Conservation (phyloP, 1,284 basidiomycete species). For the Puccinia brachypodii region DNA sequence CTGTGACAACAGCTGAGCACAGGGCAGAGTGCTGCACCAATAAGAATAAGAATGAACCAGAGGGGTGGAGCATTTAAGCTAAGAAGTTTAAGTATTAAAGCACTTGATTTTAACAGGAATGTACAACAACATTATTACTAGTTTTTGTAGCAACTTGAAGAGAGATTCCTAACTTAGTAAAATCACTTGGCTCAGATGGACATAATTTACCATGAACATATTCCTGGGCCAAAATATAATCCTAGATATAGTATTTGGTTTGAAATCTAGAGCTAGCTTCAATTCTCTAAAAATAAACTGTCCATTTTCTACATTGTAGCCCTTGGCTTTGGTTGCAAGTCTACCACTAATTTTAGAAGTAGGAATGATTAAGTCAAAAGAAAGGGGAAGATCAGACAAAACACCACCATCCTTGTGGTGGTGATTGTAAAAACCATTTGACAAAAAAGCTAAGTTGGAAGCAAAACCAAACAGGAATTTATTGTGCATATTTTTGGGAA, state of each 20-base stretch:
- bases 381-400: background rate
- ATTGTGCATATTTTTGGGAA: background rate
- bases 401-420: background rate
- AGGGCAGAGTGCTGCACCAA: too few relatives aligned
- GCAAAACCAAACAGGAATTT: background rate
- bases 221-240: constrained; percentile 6
- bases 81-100: too few relatives aligned
- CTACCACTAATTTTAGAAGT: background rate
- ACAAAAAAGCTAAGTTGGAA: background rate
- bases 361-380: background rate
- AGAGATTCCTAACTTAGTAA: background rate
- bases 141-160: background rate
- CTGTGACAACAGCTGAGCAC: too few relatives aligned
- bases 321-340: background rate
- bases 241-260: background rate
- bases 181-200: background rate
- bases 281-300: constrained; percentile 10
- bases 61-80: too few relatives aligned
- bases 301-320: background rate
- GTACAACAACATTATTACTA: too few relatives aligned
- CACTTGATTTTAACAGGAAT: too few relatives aligned
- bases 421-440: constrained; percentile 1
- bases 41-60: too few relatives aligned
- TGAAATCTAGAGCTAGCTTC: background rate
- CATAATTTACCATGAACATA: constrained; percentile 1